Base-by-base conservation (phyloP, 2,329 filamentous ascomycete genomes). In the Xylaria sp. region DNA sequence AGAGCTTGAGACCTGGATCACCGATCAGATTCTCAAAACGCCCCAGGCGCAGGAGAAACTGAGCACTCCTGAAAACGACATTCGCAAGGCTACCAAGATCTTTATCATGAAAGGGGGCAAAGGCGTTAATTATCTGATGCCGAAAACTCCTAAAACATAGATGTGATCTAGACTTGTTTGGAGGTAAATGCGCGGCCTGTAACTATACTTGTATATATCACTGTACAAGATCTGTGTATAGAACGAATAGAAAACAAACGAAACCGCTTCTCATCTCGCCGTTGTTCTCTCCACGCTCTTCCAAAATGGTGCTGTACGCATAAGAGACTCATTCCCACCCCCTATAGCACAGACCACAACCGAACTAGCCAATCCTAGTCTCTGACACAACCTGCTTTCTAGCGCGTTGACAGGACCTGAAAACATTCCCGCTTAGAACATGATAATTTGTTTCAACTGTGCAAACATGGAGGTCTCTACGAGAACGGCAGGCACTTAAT, bases 101-200 rank as follows among this genome's bases (percentile, higher is more conserved):
- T 82, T 81, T 46, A 79, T 86, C 67, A 78, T 88, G 13, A 80
- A 81, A 33, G 83, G 82, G 1, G 92, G 92, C 13, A 90, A 86
- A 78, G 83, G 92, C 59, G 86, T 95, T 33, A 97, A 94, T 80
- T 91, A 94, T 84, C 89, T 96, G 9, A 57, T 72, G 23, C 68
- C 70, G 3, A 68, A 70, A 39, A 12, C 15, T 33, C 20, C 49
- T 28, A 43, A 48, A 41, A 56, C 23, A 18, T 68, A 66, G 25
- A 59, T 12, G 28, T 20, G 2, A 20, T 12, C 18, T 33, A 28
- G 33, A 57, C 41, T 20, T 46, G 5, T 8, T 20, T 57, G 41
- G 51, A 58, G 49, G 55, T 33, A 18, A 59, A 52, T 41, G 60
- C 2, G 33, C 10, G 10, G 36, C 28, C 13, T 66, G 62, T 63